Base-by-base conservation (phyloP, 139 green algal species). In the Coelastrella sp. region DNA sequence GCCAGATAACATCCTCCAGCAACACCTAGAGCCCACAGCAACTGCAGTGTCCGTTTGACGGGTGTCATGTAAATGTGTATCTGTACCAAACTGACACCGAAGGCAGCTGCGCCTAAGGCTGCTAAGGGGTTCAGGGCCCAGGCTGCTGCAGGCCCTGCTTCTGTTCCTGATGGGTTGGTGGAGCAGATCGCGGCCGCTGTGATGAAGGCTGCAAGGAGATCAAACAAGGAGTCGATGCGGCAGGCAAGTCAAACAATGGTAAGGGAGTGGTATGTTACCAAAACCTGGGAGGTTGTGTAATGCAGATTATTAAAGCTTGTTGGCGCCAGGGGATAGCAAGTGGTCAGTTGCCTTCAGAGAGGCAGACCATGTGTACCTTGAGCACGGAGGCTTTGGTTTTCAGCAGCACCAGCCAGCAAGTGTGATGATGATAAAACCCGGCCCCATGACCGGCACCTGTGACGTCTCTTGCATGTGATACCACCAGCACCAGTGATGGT, bases 61-160 rank as follows among this genome's bases (percentile, higher is more conserved):
- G 93, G 90, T 0, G 93, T 93, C 0, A 98, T 90, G 90, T 99
- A 99, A 78, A 99, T 98, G 93, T 99, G 97, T 35, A 99, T 97
- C 6, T 98, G 93, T 10, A 94, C 56, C 49, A 99, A 90, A 11
- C 96, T 96, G 5, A 94, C 75, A 4, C 96, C 97, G 49, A 99
- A 84, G 15, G 92, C 95, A 8, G 60, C 86, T 27, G 82, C 24
- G 20, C 59, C 73, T 57, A 84, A 59, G 19, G 91, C 9, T 20
- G 20, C 59, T 60, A 88, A 72, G 17, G 82, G 59, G 17, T 84
- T 90, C 12, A 92, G 60, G 7, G 70, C 10, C 4, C 22, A 25
- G 19, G 72, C 81, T 10, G 49, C 59, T 49, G 63, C 80, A 78
- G 4, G 8, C 24, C 19, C 15, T 56, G n/a, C 27, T 49, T 80